Evolutionary conservation across 306 rosid species (phyloP), one percentile per base, ranked within the genome.

Genomic region (Carpinus fangiana): DNA sequence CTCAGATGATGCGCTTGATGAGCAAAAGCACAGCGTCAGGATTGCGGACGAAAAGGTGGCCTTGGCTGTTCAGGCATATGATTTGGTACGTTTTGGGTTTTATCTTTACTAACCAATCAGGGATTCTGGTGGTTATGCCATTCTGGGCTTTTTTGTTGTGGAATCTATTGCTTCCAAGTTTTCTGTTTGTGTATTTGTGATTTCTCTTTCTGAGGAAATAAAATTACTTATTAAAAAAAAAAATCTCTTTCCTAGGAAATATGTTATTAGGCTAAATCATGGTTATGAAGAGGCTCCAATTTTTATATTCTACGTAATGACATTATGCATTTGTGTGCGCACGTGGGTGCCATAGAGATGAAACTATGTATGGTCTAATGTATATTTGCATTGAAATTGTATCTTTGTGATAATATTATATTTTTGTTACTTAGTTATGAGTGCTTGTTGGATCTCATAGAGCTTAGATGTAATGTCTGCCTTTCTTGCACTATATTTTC

Each of bases 1-100:
- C 87, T 94, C 93, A 14, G 94, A 94, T 80, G 99, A 93, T 78
- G 97, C 97, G 47, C 93, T 93, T 83, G 99, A 95, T 84, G 98
- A 95, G 84, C 99, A 95, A 82, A 95, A 92, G 84, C 98, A 95
- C 79, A 92, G 98, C 84, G 82, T 92, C 76, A 87, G 97, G 86
- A 89, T 95, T 83, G 93, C 97, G 50, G 97, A 95, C 76, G 98
- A 95, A 85, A 95, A 95, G 81, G 97, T 95, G 50, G 79, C 91
- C 67, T 85, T 95, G 88, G 99, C 94, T 56, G 91, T 87, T 80
- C 97, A 92, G 83, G 97, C 98, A 67, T 95, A 95, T 79, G 98
- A 95, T 89, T 76, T 95, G 98, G 99, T 95, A 92, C 43, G 3
- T n/a, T 73, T 73, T 47, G 14, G 59, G 31, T 65, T 85, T 76